phyloP scores from a whole-genome alignment of 169 alveolate species.

The Eimeria tenella region DNA sequence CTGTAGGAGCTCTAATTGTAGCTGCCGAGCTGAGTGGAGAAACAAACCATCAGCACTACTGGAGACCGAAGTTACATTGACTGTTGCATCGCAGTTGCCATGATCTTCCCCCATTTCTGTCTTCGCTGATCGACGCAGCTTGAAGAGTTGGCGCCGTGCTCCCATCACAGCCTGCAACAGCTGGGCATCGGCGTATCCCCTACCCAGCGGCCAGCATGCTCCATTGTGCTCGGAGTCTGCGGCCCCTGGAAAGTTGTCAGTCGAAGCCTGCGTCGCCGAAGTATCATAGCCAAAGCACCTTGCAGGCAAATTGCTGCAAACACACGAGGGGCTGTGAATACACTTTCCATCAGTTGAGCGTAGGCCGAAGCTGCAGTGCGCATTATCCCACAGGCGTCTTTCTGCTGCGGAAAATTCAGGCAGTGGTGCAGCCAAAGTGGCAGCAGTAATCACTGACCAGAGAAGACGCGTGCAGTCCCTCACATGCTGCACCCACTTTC shows the following conservation, averaged over 20 bases:
- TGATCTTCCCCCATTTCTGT: neutral
- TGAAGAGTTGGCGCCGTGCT: constrained; percentile 59
- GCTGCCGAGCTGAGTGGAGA: constrained; percentile 52
- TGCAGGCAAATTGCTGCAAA: no score
- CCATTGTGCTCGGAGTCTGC: neutral
- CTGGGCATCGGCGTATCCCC: neutral
- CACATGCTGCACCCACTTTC: constrained; percentile 44
- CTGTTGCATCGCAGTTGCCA: neutral
- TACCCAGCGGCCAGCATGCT: constrained; percentile 48
- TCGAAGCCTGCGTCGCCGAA: no score
- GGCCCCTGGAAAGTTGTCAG: no score
- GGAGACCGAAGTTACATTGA: neutral
- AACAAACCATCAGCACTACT: neutral
- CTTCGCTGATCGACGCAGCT: constrained; percentile 11
- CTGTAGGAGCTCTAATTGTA: constrained; percentile 18
- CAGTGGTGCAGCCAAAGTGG: constrained; percentile 48
- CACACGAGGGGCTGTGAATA: no score
- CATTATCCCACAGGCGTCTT: no score
- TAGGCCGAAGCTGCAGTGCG: no score
- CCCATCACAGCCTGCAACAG: constrained; percentile 16
- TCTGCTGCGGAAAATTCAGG: neutral
- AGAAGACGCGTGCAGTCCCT: constrained; percentile 60
- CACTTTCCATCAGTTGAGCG: no score
- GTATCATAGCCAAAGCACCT: no score
- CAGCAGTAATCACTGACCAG: constrained; percentile 59